Evolutionary conservation across 257 asterid genomes (phyloP).

Genomic region (Ehretia macrophylla): DNA sequence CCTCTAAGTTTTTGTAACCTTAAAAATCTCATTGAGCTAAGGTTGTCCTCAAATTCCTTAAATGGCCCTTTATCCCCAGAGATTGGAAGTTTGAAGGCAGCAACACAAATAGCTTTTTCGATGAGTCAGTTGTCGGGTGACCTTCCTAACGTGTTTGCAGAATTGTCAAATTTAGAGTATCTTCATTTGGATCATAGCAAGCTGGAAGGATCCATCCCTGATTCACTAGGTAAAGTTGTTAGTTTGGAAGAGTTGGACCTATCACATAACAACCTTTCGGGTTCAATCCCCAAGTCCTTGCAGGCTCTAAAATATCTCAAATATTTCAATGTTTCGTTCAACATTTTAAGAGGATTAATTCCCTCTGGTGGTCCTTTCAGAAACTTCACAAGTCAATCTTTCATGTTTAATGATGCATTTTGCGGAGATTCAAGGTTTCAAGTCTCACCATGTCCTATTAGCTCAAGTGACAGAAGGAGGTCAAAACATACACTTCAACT

Average conservation of each 20-base stretch:
- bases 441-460: not conserved
- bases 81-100: constrained; percentile 5
- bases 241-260: constrained; percentile 1
- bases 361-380: constrained; percentile 3
- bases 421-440: not conserved
- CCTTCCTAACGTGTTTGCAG: too few relatives aligned
- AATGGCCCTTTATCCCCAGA: constrained; percentile 1
- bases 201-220: too few relatives aligned
- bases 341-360: constrained; percentile 7
- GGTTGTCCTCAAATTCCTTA: too few relatives aligned
- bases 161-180: too few relatives aligned
- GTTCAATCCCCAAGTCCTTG: constrained; percentile 10
- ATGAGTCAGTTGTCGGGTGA: not conserved
- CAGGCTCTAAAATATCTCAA: constrained; percentile 1
- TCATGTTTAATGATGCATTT: not conserved
- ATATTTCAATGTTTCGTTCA: constrained; percentile 7
- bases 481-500: not conserved
- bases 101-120: not conserved
- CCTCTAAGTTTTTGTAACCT: constrained; percentile 6
- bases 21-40: constrained; percentile 1
- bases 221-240: constrained; percentile 3
- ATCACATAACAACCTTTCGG: constrained; percentile 7
- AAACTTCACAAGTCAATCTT: constrained; percentile 1
- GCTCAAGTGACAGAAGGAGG: not conserved
- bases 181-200: too few relatives aligned